Percentiles rank a stretch among this genome's conserved stretches.
These are phyloP conservation scores for Auricularia cornea DNA, from an alignment of 768 basidiomycete genomes.

Conservation along the genomic window DNA sequence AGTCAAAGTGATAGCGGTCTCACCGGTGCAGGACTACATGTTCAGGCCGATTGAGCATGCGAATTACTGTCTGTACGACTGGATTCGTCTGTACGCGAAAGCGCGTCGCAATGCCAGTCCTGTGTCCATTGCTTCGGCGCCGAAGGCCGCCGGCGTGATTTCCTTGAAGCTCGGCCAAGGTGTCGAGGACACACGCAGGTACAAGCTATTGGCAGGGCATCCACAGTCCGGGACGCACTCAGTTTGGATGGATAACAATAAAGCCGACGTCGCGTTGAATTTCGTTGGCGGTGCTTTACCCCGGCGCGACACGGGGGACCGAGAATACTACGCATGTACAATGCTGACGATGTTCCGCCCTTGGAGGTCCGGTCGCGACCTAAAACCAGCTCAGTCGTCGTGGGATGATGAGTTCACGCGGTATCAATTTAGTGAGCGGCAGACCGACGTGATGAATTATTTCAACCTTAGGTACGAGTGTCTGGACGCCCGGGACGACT, in stretches of 20 bases:
- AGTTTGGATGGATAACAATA: background rate
- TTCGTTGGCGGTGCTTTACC: background rate
- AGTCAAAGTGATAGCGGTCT: background rate
- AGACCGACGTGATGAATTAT: conserved; percentile 16
- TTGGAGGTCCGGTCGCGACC: background rate
- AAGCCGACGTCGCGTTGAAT: background rate
- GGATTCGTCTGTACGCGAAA: background rate
- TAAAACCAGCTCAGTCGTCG: background rate
- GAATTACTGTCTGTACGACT: background rate
- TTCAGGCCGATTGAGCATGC: background rate
- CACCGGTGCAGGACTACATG: background rate
- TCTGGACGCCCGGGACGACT: conserved; percentile 24
- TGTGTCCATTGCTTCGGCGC: background rate
- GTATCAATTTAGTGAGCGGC: conserved; percentile 7
- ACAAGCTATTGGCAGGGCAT: background rate
- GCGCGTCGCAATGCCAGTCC: background rate
- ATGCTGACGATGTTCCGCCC: background rate
- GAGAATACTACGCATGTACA: background rate
- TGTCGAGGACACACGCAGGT: background rate
- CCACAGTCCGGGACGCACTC: background rate
- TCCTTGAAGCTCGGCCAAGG: background rate
- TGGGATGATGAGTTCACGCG: conserved; percentile 16
- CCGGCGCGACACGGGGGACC: background rate
- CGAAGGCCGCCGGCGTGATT: background rate
- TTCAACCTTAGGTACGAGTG: conserved; percentile 24